Conservation (phyloP, 78 protist genomes). For the slime mould (Dictyostelium discoideum) region DNA sequence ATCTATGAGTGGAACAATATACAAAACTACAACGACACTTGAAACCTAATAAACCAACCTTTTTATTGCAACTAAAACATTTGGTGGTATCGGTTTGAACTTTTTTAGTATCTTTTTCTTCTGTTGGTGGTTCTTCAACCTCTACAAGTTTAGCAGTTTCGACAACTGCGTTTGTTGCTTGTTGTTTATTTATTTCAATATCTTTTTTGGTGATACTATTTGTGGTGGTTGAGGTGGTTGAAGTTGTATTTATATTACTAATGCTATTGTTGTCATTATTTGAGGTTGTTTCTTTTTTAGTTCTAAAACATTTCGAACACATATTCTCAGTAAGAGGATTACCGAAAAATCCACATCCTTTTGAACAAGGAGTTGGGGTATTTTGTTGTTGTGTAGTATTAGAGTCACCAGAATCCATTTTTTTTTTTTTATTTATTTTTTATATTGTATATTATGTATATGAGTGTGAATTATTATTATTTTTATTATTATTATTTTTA, state of each 20-base stretch:
- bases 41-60: slow-evolving; percentile 89
- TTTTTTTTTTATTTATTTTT: not conserved
- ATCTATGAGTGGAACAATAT: slow-evolving; percentile 87
- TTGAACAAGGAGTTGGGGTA: slow-evolving; percentile 78
- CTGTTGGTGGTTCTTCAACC: not conserved
- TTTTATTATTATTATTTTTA: not conserved
- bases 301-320: slow-evolving; percentile 72
- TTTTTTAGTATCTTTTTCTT: slow-evolving; percentile 16
- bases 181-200: slow-evolving; percentile 9
- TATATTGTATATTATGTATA: not conserved
- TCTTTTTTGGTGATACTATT: slow-evolving; percentile 22
- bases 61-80: slow-evolving; percentile 85
- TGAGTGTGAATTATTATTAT: not conserved
- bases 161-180: not conserved
- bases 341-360: slow-evolving; percentile 83
- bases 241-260: not conserved
- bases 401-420: slow-evolving; percentile 72
- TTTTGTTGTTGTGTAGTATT: slow-evolving; percentile 45
- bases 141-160: not conserved
- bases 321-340: slow-evolving; percentile 68
- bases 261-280: not conserved
- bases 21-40: slow-evolving; percentile 86
- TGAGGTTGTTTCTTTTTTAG: slow-evolving; percentile 11
- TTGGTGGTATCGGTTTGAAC: slow-evolving; percentile 70
- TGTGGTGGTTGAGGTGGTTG: not conserved